A percentile compares a stretch with the other conserved stretches of the same genome.
Conservation (phyloP, 2,329 filamentous ascomycete genomes). For the Diplocarpon mali region DNA sequence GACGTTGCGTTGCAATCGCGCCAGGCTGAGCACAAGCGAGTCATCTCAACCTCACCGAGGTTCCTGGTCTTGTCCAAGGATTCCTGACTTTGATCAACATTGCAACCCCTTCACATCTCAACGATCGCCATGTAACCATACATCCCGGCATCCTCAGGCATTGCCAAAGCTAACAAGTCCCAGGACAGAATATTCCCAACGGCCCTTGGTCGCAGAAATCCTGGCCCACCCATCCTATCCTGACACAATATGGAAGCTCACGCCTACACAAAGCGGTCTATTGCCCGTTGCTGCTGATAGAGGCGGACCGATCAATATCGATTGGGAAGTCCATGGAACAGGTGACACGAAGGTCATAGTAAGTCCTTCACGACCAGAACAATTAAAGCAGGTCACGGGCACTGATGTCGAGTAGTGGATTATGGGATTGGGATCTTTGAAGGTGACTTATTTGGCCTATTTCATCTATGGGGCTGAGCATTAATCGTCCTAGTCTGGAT, state of each 20-base stretch:
- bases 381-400: slow-evolving; percentile 4
- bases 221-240: slow-evolving; percentile 54
- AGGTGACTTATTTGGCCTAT: slow-evolving; percentile 20
- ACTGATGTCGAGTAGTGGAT: slow-evolving; percentile 45
- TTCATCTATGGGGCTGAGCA: background rate
- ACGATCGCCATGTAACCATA: background rate
- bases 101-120: background rate
- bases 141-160: background rate
- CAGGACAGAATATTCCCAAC: slow-evolving; percentile 11
- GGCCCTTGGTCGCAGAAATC: slow-evolving; percentile 43
- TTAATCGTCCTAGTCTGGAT: slow-evolving; percentile 41
- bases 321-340: slow-evolving; percentile 70
- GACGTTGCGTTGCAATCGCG: no score
- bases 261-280: slow-evolving; percentile 51
- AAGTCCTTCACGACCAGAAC: background rate
- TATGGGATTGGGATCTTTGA: slow-evolving; percentile 65
- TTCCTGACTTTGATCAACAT: background rate
- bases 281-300: slow-evolving; percentile 54
- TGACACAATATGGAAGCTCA: slow-evolving; percentile 57
- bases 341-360: slow-evolving; percentile 65
- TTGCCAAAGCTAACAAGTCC: background rate
- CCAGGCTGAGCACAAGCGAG: no score
- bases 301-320: slow-evolving; percentile 65
- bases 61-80: no score
- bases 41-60: no score